These are phyloP conservation scores for Vanrija humicola DNA, from an alignment of 1,284 basidiomycete species.

Conservation along the genomic window DNA sequence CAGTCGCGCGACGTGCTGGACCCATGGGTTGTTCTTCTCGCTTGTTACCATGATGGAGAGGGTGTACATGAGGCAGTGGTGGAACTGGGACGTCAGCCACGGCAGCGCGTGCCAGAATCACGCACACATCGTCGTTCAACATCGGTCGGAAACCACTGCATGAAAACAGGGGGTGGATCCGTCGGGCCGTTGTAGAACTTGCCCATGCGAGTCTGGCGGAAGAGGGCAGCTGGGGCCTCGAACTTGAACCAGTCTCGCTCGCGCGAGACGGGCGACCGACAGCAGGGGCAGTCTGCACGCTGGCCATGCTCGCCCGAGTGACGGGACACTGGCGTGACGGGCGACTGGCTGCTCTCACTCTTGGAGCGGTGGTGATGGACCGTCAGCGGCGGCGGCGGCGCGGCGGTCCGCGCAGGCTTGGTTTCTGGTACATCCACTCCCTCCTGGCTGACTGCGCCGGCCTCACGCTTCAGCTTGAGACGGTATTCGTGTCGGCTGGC, in stretches of 20 bases:
- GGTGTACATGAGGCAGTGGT: constrained; percentile 40
- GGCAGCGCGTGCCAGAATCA: background rate
- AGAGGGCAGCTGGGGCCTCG: constrained; percentile 28
- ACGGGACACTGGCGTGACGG: background rate
- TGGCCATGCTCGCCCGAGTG: background rate
- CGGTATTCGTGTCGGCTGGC: constrained; percentile 16
- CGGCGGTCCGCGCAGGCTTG: background rate
- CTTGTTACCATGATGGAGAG: constrained; percentile 35
- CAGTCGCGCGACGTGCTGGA: constrained; percentile 27
- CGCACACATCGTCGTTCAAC: constrained; percentile 32
- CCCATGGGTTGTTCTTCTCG: constrained; percentile 34
- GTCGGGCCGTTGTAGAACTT: constrained; percentile 25
- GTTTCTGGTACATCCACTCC: background rate
- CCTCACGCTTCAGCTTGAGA: background rate
- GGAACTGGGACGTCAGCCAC: constrained; percentile 23
- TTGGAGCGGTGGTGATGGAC: background rate
- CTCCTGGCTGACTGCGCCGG: background rate
- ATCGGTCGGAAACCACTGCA: constrained; percentile 21
- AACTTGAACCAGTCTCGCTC: constrained; percentile 3
- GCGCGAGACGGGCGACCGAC: too few species aligned
- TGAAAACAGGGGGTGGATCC: constrained; percentile 27
- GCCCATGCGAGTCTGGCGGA: constrained; percentile 30
- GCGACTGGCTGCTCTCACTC: constrained; percentile 7
- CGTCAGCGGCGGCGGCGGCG: background rate
- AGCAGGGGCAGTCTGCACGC: too few species aligned